Percentiles rank a stretch among this genome's conserved stretches.
These are phyloP conservation scores for Telopea speciosissima DNA, from an alignment of 177 flowering plant genomes.

Conservation along the genomic window DNA sequence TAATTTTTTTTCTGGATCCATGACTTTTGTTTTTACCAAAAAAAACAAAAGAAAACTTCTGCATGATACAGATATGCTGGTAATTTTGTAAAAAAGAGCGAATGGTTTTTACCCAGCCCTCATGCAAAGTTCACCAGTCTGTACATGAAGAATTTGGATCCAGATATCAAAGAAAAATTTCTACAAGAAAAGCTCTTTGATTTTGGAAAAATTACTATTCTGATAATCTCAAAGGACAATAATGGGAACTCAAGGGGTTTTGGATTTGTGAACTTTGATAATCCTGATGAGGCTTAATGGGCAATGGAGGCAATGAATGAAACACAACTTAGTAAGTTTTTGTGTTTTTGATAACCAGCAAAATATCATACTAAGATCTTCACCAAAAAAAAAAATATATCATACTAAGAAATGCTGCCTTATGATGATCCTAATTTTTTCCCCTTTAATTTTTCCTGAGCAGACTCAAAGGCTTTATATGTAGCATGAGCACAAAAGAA, in stretches of 20 bases:
- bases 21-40: neutral
- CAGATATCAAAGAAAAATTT: too few species aligned
- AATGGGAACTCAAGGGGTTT: slow-evolving; percentile 71
- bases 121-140: slow-evolving; percentile 68
- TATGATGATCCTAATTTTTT: too few species aligned
- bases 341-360: neutral
- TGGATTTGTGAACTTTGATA: slow-evolving; percentile 88
- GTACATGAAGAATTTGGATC: slow-evolving; percentile 74
- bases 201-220: too few species aligned
- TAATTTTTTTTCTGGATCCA: neutral
- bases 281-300: slow-evolving; percentile 58
- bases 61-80: slow-evolving; percentile 50
- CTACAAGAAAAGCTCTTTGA: too few species aligned
- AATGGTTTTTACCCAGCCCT: slow-evolving; percentile 50
- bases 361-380: slow-evolving; percentile 33
- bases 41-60: neutral
- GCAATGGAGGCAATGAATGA: slow-evolving; percentile 77
- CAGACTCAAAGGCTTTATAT: too few species aligned
- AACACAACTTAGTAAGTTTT: slow-evolving; percentile 46
- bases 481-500: too few species aligned
- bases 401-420: too few species aligned
- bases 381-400: too few species aligned
- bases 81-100: slow-evolving; percentile 53
- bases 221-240: slow-evolving; percentile 59
- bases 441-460: too few species aligned